Evolutionary conservation across 495 filamentous ascomycete species (phyloP), one percentile per base, ranked within the genome.

Genomic region (Ascodesmis nigricans): DNA sequence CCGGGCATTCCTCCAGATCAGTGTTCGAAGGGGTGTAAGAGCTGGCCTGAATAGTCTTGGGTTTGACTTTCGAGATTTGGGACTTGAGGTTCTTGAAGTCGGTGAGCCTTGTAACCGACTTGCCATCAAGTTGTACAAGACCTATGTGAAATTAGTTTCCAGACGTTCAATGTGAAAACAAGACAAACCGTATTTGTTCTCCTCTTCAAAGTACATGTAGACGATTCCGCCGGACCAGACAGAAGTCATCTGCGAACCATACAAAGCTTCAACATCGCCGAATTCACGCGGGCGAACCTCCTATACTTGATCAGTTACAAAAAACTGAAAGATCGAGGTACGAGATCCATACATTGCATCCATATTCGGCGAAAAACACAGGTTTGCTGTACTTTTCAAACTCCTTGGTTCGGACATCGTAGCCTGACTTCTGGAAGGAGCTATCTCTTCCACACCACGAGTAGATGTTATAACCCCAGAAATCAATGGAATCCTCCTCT

Each of bases 391-490:
- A 97, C 53, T 73, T 74, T 30, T 58, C 53, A 58, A 91, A 95
- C 57, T 90, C 79, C 24, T 72, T 56, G 23, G 79, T 81, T 46
- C 82, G 71, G 17, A 63, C 64, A 43, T 75, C 61, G 56, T 79
- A 97, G 10, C 78, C 76, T 0, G 84, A 93, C 11, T 56, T 43
- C 29, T 58, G 45, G 51, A 74, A 84, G 36, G 63, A 66, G 39
- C 73, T 83, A 31, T 78, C 50, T n/a, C n/a, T n/a, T 31, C 87
- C 87, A 51, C 87, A 97, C 87, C 87, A 97, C 23, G 78, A 83
- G 60, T 95, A 95, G 61, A 93, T 84, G 59, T 95, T 97, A 67
- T 92, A 92, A 33, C 87, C 87, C 80, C 80, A 93, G 64, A 81
- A 93, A 55, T 95, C 84, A 41, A 92, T 83, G 25, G 69, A 58